Conservation (phyloP, 164 flowering plant genomes). For the Cinnamomum micranthum region DNA sequence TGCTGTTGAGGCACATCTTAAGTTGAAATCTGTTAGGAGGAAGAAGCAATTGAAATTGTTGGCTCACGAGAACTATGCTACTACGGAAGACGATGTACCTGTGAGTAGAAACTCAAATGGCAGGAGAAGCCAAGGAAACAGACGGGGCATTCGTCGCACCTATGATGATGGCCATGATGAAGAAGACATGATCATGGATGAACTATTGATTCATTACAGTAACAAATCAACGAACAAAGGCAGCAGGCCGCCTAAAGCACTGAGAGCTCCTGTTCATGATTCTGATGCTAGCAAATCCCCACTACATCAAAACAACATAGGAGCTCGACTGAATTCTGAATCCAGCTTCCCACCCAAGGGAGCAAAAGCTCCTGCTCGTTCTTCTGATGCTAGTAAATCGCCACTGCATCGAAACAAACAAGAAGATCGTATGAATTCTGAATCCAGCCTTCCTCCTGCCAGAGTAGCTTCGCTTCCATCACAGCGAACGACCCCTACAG, state of each 20-base stretch:
- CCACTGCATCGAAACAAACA: conserved; percentile 14
- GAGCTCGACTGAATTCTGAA: neutral
- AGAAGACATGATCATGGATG: conserved; percentile 74
- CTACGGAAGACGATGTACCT: neutral
- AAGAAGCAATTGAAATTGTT: conserved; percentile 16
- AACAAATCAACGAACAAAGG: neutral
- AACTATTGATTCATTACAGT: conserved; percentile 65
- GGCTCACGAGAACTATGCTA: neutral
- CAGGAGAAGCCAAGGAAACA: conserved; percentile 41
- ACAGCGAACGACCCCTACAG: conserved; percentile 30
- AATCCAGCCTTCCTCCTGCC: conserved; percentile 24
- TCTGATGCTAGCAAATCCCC: conserved; percentile 19
- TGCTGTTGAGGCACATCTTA: conserved; percentile 20
- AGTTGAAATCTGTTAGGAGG: conserved; percentile 46
- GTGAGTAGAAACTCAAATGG: conserved; percentile 1
- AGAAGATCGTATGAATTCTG: conserved; percentile 20
- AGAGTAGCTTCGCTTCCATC: conserved; percentile 67
- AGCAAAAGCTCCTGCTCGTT: conserved; percentile 21
- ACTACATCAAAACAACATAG: neutral
- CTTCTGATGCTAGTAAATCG: conserved; percentile 15
- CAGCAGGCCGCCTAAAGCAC: conserved; percentile 12
- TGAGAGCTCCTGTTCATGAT: conserved; percentile 21
- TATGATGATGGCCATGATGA: conserved; percentile 37
- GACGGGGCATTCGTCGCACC: conserved; percentile 18
- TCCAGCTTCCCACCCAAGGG: conserved; percentile 6